Base-by-base conservation (phyloP, 257 asterid species). In the Solanum clarkiae region DNA sequence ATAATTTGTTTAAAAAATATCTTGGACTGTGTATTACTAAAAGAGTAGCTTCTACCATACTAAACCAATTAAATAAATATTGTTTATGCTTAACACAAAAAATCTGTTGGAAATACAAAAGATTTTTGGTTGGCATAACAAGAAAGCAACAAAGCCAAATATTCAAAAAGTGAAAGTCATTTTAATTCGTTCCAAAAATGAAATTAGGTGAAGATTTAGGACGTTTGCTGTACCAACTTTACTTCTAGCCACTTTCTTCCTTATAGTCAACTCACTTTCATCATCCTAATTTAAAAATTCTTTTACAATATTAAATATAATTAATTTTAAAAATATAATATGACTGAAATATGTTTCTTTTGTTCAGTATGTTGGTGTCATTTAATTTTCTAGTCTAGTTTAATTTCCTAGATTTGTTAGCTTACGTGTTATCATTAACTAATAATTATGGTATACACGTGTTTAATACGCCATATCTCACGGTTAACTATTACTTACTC, bases 141-240 rank as follows among this genome's bases (percentile, higher is more conserved):
- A 77, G 63, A 77, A 77, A 77, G 18, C 45, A 51, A 49, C 62
- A 75, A 75, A 75, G 45, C 59, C 81, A 74, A 10, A 49, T 24
- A 51, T 49, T 22, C 10, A 32, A 69, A 71, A 47, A 47, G 42
- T 47, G 16, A 74, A 74, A 49, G 15, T 49, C 15, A 49, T 49
- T 42, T 36, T 66, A 59, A 40, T 10, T 16, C 54, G 75, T 47
- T 83, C 54, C 44, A 75, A 66, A 74, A 24, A 81, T 84, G 68
- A 18, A 24, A 81, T 84, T 72, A 36, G 89, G 91, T 87, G 93
- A 88, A 87, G 87, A 87, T 88, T 89, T 89, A 92, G 92, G 92
- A 91, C 84, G 93, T 91, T 86, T 91, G 95, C 90, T 92, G 85
- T 85, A 93, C 94, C 96, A 88, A 93, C 94, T 92, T 90, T 88